Evolutionary conservation across 192 early-diverging fungal species (phyloP), one percentile per base, ranked within the genome.

Genomic region (Rhizophagus prolifer): DNA sequence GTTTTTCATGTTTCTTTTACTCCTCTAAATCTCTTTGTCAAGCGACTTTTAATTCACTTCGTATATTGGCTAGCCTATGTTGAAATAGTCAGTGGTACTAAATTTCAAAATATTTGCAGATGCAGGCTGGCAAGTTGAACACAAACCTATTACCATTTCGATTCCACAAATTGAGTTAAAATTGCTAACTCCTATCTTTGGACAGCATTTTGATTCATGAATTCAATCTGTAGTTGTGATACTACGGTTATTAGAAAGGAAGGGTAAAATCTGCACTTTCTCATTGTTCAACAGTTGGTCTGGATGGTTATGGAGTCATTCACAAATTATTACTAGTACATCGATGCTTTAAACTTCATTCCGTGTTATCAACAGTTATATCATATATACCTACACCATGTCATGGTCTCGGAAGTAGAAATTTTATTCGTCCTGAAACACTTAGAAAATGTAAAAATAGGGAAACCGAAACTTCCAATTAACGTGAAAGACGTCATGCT

Each of bases 351-450:
- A 9, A 72, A 47, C 28, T 47, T 25, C 19, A 59, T 72, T 16
- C 21, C 41, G 71, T 46, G 25, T 8, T 72, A 1, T 26, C 71
- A 36, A 23, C 71, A 0, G 71, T 72, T 72, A 50, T 72, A 6
- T 50, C 25, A 72, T 72, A 72, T 10, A 72, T 59, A 47, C 47
- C 47, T 72, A 72, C 71, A 72, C 71, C 71, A 72, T 72, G 47
- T 5, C 47, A 21, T 58, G 71, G 71, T 59, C 71, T 72, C 23
- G 71, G 46, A 13, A 47, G 46, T n/a, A n/a, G n/a, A n/a, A n/a
- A n/a, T n/a, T n/a, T n/a, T n/a, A n/a, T n/a, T n/a, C n/a, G n/a
- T n/a, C n/a, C n/a, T n/a, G n/a, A n/a, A n/a, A n/a, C n/a, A n/a
- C n/a, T n/a, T n/a, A 44, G 41, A 44, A 44, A 44, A 10, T 4